Percentiles rank a stretch among this genome's conserved stretches.
Conservation (phyloP, 1,284 basidiomycete genomes). For the Volvariella volvacea region DNA sequence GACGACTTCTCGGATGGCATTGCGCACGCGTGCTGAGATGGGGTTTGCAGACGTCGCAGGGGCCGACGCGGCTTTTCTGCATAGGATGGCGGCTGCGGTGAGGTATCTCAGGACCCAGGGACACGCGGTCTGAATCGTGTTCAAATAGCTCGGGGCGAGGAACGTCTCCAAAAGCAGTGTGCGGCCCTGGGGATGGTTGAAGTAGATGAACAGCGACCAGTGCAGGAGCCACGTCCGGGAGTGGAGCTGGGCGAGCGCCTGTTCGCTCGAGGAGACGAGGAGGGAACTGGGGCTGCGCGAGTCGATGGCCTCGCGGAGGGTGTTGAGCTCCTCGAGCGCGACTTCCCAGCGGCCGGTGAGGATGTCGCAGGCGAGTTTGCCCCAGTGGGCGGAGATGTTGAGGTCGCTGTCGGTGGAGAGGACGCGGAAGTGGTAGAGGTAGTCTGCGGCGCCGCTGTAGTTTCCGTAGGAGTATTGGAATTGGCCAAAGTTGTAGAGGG, state of each 20-base stretch:
- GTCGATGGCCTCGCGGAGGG: slow-evolving; percentile 89
- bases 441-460: slow-evolving; percentile 94
- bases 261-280: slow-evolving; percentile 39
- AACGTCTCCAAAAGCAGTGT: slow-evolving; percentile 96
- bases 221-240: slow-evolving; percentile 97
- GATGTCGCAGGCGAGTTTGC: slow-evolving; percentile 95
- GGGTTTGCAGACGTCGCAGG: slow-evolving; percentile 29
- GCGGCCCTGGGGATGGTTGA: slow-evolving; percentile 91
- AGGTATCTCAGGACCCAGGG: slow-evolving; percentile 97
- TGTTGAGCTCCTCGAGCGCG: slow-evolving; percentile 90
- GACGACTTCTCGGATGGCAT: slow-evolving; percentile 84
- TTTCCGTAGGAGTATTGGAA: slow-evolving; percentile 98
- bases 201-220: slow-evolving; percentile 98
- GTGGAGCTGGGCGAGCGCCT: slow-evolving; percentile 78
- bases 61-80: slow-evolving; percentile 61
- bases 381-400: slow-evolving; percentile 95
- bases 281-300: slow-evolving; percentile 54
- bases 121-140: slow-evolving; percentile 94
- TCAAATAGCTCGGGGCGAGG: slow-evolving; percentile 93
- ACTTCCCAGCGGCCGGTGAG: slow-evolving; percentile 93
- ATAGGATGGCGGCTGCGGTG: slow-evolving; percentile 87
- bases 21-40: slow-evolving; percentile 67
- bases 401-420: slow-evolving; percentile 91
- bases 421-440: slow-evolving; percentile 95
- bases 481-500: slow-evolving; percentile 96